Evolutionary conservation across 2,329 filamentous ascomycete genomes (phyloP).

Genomic region (Tolypocladium guangdongense): DNA sequence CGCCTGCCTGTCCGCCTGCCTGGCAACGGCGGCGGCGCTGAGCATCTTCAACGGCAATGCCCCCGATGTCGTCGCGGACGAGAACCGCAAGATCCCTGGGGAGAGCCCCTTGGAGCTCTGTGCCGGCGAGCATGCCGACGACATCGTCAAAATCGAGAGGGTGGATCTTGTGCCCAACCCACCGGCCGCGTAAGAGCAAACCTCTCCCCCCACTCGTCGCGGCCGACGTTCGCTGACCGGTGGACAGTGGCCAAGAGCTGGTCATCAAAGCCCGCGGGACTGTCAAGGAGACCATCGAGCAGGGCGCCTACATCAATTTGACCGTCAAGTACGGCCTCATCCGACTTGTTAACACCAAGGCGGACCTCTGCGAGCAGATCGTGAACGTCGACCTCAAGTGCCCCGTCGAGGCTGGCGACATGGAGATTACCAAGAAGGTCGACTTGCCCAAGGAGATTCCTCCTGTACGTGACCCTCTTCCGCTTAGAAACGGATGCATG

Average conservation of each 20-base stretch:
- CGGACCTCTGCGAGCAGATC: slow-evolving; percentile 83
- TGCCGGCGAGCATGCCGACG: slow-evolving; percentile 47
- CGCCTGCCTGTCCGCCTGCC: slow-evolving; percentile 33
- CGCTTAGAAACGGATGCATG: neutral
- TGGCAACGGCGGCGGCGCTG: slow-evolving; percentile 32
- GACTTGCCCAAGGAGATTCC: slow-evolving; percentile 80
- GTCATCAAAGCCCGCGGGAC: slow-evolving; percentile 67
- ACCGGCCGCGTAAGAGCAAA: slow-evolving; percentile 57
- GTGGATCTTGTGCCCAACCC: slow-evolving; percentile 83
- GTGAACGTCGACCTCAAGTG: slow-evolving; percentile 81
- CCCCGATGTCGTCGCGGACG: slow-evolving; percentile 26
- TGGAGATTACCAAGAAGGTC: slow-evolving; percentile 68
- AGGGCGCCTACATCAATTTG: slow-evolving; percentile 73
- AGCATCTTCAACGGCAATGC: slow-evolving; percentile 28
- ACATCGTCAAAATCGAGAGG: slow-evolving; percentile 65
- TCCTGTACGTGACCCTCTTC: slow-evolving; percentile 49
- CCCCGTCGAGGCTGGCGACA: slow-evolving; percentile 70
- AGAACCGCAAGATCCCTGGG: slow-evolving; percentile 60
- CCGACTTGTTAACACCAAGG: slow-evolving; percentile 67
- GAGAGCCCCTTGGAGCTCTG: slow-evolving; percentile 81
- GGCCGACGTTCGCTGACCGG: slow-evolving; percentile 10
- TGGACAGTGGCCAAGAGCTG: slow-evolving; percentile 60
- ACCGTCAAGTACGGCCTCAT: slow-evolving; percentile 93
- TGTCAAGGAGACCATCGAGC: slow-evolving; percentile 59
- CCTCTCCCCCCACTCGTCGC: neutral